These are phyloP conservation scores for Prunus fruticosa DNA, from an alignment of 306 rosid genomes.

Conservation along the genomic window DNA sequence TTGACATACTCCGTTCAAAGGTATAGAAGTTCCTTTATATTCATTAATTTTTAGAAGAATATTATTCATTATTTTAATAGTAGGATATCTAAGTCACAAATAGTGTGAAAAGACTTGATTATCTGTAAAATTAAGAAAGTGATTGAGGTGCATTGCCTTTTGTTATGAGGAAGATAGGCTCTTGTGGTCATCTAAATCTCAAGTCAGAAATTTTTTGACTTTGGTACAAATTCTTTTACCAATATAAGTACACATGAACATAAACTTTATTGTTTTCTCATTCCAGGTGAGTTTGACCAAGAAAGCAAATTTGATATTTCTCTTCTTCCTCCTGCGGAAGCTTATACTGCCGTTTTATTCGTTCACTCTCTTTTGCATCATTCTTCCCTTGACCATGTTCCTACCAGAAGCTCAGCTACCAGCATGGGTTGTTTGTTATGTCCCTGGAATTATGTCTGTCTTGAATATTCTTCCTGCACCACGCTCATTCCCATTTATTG, in stretches of 20 bases:
- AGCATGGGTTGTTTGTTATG: conserved; percentile 91
- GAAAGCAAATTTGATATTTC: conserved; percentile 82
- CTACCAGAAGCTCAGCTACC: conserved; percentile 98
- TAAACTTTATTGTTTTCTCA: conserved; percentile 8
- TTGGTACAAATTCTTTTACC: neutral
- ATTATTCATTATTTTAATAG: neutral
- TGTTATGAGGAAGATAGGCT: neutral
- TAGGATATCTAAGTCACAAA: neutral
- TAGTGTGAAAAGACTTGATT: neutral
- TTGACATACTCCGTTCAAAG: conserved; percentile 87
- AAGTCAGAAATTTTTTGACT: neutral
- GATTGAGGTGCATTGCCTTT: neutral
- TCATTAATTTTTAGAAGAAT: conserved; percentile 1
- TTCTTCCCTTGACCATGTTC: conserved; percentile 97
- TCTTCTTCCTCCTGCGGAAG: conserved; percentile 93
- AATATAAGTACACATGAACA: neutral
- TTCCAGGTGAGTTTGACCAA: conserved; percentile 78
- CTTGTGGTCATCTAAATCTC: neutral
- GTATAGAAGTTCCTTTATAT: conserved; percentile 36
- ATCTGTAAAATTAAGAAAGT: too few species aligned
- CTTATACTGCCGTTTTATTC: conserved; percentile 96
- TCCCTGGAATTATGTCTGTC: conserved; percentile 94
- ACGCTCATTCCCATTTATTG: conserved; percentile 81
- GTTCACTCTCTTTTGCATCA: conserved; percentile 94
- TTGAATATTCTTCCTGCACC: conserved; percentile 85